Conservation (phyloP, 441 rosid species). For the Pelargonium fulgidum region DNA sequence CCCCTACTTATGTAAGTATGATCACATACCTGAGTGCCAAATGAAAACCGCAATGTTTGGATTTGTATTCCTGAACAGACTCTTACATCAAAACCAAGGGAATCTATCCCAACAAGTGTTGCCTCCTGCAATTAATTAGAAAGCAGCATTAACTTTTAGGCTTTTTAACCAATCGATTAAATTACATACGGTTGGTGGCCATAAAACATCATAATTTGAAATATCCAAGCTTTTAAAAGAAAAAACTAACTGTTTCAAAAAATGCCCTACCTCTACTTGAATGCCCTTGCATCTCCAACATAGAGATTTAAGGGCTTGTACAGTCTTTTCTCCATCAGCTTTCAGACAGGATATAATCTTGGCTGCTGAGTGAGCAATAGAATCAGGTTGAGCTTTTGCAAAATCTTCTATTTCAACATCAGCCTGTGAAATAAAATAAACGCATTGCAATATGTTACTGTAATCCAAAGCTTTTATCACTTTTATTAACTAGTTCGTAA, state of each 20-base stretch:
- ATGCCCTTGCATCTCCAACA: constrained; percentile 79
- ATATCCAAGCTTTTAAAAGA: not conserved
- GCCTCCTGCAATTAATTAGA: constrained; percentile 48
- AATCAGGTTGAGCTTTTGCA: constrained; percentile 71
- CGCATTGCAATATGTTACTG: no score
- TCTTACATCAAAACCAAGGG: constrained; percentile 77
- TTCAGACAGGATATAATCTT: constrained; percentile 62
- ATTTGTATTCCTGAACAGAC: constrained; percentile 75
- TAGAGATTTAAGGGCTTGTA: constrained; percentile 62
- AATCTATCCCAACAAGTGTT: constrained; percentile 53
- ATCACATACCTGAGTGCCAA: constrained; percentile 51
- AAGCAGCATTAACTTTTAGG: no score
- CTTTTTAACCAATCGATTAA: no score
- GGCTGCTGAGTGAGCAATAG: constrained; percentile 60
- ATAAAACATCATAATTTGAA: no score
- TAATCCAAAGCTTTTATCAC: no score
- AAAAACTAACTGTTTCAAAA: not conserved
- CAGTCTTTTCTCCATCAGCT: constrained; percentile 57
- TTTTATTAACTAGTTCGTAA: no score
- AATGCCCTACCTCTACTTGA: constrained; percentile 73
- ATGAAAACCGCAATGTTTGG: constrained; percentile 70
- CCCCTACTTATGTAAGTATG: not conserved
- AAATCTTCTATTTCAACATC: constrained; percentile 71
- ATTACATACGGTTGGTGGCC: no score
- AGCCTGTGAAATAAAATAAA: constrained; percentile 31